These are phyloP conservation scores for Hippophae gyantsensis DNA, from an alignment of 306 rosid species.

Conservation along the genomic window DNA sequence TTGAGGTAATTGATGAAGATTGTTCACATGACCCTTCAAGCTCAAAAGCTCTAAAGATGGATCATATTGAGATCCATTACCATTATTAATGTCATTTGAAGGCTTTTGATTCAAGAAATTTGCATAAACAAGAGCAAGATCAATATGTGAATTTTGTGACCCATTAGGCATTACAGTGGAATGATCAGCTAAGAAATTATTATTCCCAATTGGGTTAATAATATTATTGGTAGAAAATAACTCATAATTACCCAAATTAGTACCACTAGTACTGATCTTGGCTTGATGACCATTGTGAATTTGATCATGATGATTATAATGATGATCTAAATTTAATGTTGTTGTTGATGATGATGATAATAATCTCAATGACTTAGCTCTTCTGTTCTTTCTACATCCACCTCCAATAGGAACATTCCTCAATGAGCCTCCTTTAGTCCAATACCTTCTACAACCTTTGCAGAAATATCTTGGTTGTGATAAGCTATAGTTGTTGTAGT, in stretches of 20 bases:
- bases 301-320: background rate
- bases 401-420: constrained; percentile 70
- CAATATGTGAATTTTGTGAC: constrained; percentile 58
- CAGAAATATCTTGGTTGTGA: constrained; percentile 81
- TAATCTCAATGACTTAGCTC: constrained; percentile 23
- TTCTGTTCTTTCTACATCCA: constrained; percentile 30
- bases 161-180: constrained; percentile 29
- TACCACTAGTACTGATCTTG: no score
- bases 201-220: background rate
- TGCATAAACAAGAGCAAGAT: constrained; percentile 70
- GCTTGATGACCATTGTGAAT: background rate
- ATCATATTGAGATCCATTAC: constrained; percentile 16
- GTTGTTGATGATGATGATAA: constrained; percentile 5
- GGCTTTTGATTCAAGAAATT: constrained; percentile 63
- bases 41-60: constrained; percentile 27
- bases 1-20: constrained; percentile 17
- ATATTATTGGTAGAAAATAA: constrained; percentile 5
- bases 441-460: constrained; percentile 69
- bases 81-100: background rate
- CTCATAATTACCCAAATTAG: no score
- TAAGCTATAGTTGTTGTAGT: constrained; percentile 78
- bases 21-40: constrained; percentile 11
- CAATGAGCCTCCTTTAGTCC: constrained; percentile 86
- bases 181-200: constrained; percentile 12
- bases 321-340: background rate